These are phyloP conservation scores for Lindgomyces ingoldianus DNA, from an alignment of 495 filamentous ascomycete species.

Conservation along the genomic window DNA sequence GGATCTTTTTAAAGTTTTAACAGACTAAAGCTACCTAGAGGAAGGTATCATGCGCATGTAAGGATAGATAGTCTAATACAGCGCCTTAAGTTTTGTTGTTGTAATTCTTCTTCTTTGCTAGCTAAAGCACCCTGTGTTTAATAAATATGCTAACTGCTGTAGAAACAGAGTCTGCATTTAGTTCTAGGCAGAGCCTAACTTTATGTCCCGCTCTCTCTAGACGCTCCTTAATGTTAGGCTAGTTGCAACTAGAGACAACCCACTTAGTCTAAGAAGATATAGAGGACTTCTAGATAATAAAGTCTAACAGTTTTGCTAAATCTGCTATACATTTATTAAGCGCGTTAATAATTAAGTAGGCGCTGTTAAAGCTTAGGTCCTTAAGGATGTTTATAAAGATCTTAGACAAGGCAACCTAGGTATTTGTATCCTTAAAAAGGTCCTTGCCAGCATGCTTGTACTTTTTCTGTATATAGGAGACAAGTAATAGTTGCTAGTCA, in stretches of 20 bases:
- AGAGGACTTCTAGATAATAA: slow-evolving; percentile 12
- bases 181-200: neutral
- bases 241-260: slow-evolving; percentile 46
- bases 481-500: slow-evolving; percentile 41
- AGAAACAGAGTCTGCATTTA: neutral
- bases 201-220: slow-evolving; percentile 26
- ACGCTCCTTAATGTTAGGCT: slow-evolving; percentile 45
- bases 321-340: neutral
- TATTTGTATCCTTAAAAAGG: slow-evolving; percentile 46
- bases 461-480: slow-evolving; percentile 40
- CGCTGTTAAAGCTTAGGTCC: slow-evolving; percentile 28
- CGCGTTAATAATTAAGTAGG: slow-evolving; percentile 3
- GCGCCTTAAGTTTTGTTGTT: neutral
- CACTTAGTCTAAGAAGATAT: slow-evolving; percentile 41
- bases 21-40: neutral
- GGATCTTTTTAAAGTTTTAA: neutral
- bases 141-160: neutral
- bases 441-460: slow-evolving; percentile 35
- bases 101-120: neutral
- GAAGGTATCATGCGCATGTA: neutral
- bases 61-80: neutral
- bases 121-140: neutral
- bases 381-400: slow-evolving; percentile 45
- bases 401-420: slow-evolving; percentile 41
- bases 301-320: slow-evolving; percentile 14